Conservation (phyloP, 1,284 basidiomycete species). For the Flammula alnicola region DNA sequence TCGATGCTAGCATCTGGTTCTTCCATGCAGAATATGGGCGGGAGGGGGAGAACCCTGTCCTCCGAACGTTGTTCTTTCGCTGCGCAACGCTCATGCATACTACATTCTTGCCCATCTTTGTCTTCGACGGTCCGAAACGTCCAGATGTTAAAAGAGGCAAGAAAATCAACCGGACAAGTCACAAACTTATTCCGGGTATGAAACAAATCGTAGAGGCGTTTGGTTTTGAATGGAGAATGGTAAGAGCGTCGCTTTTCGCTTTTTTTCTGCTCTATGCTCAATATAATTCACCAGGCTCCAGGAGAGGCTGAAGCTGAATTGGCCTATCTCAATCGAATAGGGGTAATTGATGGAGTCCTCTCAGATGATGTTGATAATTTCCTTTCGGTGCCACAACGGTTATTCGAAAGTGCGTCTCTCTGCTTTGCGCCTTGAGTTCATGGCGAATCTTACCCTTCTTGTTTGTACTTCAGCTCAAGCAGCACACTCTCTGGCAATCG, state of each 20-base stretch:
- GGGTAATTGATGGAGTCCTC: slow-evolving; percentile 86
- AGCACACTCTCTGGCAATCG: slow-evolving; percentile 74
- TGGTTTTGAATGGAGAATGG: slow-evolving; percentile 86
- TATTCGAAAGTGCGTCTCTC: slow-evolving; percentile 56
- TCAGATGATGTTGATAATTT: slow-evolving; percentile 96
- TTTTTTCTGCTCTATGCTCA: background rate
- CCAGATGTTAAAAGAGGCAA: slow-evolving; percentile 86
- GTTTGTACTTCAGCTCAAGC: slow-evolving; percentile 65
- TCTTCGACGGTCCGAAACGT: slow-evolving; percentile 91
- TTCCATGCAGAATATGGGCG: slow-evolving; percentile 75
- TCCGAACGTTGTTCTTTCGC: slow-evolving; percentile 77
- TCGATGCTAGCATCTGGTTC: slow-evolving; percentile 85
- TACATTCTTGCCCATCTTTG: slow-evolving; percentile 88
- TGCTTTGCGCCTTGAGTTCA: background rate
- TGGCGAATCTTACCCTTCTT: slow-evolving; percentile 5
- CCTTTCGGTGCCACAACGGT: slow-evolving; percentile 87
- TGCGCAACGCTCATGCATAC: slow-evolving; percentile 75
- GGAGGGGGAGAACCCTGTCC: slow-evolving; percentile 80
- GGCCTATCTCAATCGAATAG: slow-evolving; percentile 82
- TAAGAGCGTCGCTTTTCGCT: slow-evolving; percentile 39
- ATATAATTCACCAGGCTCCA: slow-evolving; percentile 71
- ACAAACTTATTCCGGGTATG: slow-evolving; percentile 66
- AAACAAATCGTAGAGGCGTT: slow-evolving; percentile 86
- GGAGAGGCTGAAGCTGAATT: slow-evolving; percentile 98
- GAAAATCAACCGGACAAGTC: slow-evolving; percentile 62